Base-by-base conservation (phyloP, 306 rosid genomes). In the Acmispon strigosus region DNA sequence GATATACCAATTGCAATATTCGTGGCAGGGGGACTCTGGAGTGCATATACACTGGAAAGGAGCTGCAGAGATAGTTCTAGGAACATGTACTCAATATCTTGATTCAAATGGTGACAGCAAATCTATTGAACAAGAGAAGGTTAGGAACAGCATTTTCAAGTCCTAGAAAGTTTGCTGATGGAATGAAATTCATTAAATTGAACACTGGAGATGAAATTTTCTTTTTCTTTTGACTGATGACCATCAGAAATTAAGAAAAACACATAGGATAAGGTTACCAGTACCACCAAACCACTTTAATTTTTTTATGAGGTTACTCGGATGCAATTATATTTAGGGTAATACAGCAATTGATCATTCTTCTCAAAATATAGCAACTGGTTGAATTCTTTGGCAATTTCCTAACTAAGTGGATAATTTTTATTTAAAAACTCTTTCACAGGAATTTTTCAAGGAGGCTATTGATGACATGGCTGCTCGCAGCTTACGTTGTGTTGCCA, bases 31-130 rank as follows among this genome's bases (percentile, higher is more conserved):
- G 63, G 85, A 86, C 72, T 83, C 91, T 64, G 66, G 69, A 82
- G 92, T 87, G 67, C 89, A 87, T 76, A 82, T 94, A 75, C 96
- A 94, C 64, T 94, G 99, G 99, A 94, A 94, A 78, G 99, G 99
- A 71, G 99, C 99, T 41, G 99, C 97, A 11, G 99, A 94, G 84
- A 87, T 94, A 54, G 87, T 94, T 57, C 66, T 94, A 49, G 81
- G 84, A 62, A 56, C 96, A 7, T 94, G 99, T 60, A 77, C 85
- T 5, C 81, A 70, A 53, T 94, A 87, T 84, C 78, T 91, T 70
- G 95, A 89, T 60, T 86, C 89, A 84, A 76, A 83, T 78, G 90
- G 90, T 78, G 82, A 81, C 43, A 50, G 72, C 66, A 84, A 83
- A 52, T 77, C 88, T 62, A 81, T 90, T 41, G 85, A 78, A 47